Conservation (phyloP, 345 rosid genomes). For the Limnanthes douglasii region DNA sequence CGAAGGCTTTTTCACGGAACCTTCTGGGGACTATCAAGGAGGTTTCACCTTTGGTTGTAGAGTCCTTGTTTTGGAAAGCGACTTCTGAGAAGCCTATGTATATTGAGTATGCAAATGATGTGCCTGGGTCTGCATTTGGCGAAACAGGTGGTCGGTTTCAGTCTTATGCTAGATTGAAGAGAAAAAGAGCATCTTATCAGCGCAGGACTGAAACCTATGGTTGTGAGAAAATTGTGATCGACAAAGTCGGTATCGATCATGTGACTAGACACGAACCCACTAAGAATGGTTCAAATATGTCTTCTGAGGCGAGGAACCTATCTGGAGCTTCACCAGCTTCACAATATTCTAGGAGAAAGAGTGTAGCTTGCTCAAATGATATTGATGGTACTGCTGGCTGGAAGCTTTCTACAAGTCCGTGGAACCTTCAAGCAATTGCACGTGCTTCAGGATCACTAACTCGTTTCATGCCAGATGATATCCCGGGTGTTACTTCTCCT, state of each 20-base stretch:
- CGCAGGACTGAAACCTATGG: constrained; percentile 26
- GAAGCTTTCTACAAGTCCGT: constrained; percentile 98
- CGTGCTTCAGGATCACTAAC: constrained; percentile 96
- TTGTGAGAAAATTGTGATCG: constrained; percentile 14
- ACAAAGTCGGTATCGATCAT: constrained; percentile 9
- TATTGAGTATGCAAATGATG: constrained; percentile 99
- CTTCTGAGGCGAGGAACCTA: constrained; percentile 13
- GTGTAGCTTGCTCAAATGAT: constrained; percentile 25
- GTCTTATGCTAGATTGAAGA: constrained; percentile 52
- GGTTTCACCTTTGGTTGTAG: constrained; percentile 53
- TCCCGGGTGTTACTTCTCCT: constrained; percentile 97
- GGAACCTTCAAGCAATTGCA: constrained; percentile 96
- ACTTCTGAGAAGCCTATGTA: constrained; percentile 76
- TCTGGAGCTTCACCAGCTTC: constrained; percentile 15
- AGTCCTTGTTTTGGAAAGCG: constrained; percentile 85
- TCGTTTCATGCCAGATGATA: constrained; percentile 99
- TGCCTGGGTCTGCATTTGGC: constrained; percentile 93
- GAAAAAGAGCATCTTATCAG: constrained; percentile 49
- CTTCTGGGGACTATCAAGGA: constrained; percentile 58
- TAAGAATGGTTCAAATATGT: constrained; percentile 10
- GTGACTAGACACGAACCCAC: constrained; percentile 13
- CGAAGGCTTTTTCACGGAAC: constrained; percentile 57
- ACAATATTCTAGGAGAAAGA: constrained; percentile 26
- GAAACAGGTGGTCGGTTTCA: constrained; percentile 65
- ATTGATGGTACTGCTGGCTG: constrained; percentile 94